A percentile compares a stretch with the other conserved stretches of the same genome.
phyloP scores from a whole-genome alignment of 352 stramenopile genomes.

The Pilasporangium apinafurcum region DNA sequence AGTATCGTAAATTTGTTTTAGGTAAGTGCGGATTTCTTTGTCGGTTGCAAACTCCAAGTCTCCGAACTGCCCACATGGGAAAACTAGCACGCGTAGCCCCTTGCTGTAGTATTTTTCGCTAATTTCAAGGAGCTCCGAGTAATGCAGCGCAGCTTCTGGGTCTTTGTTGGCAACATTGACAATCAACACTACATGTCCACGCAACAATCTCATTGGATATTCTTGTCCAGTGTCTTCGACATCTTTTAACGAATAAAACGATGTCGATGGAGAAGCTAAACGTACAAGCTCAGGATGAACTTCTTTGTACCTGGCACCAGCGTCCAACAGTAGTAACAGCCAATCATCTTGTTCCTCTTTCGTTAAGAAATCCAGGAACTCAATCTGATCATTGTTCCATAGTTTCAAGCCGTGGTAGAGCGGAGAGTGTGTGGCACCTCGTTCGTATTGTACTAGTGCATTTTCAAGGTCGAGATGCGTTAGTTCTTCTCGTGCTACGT shows the following conservation, averaged over 20 bases:
- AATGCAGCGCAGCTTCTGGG: conserved; percentile 65
- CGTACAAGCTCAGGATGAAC: not conserved
- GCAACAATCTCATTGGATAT: conserved; percentile 11
- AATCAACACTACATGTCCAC: conserved; percentile 50
- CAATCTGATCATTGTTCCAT: conserved; percentile 2
- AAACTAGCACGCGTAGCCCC: conserved; percentile 50
- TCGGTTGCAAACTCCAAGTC: conserved; percentile 41
- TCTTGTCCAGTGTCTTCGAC: conserved; percentile 2
- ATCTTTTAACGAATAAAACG: conserved; percentile 8
- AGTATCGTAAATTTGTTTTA: conserved; percentile 11
- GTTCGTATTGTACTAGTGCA: conserved; percentile 9
- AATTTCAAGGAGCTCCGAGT: conserved; percentile 64
- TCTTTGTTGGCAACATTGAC: conserved; percentile 80
- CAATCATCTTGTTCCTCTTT: conserved; percentile 9
- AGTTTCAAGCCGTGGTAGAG: conserved; percentile 7
- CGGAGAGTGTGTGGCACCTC: not conserved
- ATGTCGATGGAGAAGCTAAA: conserved; percentile 2
- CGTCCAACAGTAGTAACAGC: conserved; percentile 8
- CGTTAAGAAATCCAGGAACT: conserved; percentile 8
- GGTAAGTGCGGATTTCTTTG: conserved; percentile 23
- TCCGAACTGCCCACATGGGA: conserved; percentile 79
- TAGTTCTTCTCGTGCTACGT: conserved; percentile 8
- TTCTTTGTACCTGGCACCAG: conserved; percentile 8
- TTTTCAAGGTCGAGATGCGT: conserved; percentile 5
- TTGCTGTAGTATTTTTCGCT: conserved; percentile 29